Percentiles rank a stretch among this genome's conserved stretches.
Evolutionary conservation across 352 stramenopile genomes (phyloP).

Genomic region (Phytophthora hibernalis): DNA sequence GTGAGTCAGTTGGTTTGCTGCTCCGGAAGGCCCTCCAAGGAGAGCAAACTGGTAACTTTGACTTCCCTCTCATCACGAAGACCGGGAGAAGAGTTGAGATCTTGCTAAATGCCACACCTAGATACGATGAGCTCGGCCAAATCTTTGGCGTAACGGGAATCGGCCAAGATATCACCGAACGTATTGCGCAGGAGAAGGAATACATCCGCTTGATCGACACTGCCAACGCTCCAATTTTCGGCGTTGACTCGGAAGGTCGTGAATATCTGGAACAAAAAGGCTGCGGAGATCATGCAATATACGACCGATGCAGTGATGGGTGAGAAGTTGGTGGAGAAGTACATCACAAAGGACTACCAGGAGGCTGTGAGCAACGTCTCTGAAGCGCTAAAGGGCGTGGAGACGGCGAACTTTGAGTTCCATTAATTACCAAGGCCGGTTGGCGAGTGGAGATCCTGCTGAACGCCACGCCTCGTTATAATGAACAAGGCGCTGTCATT

Average conservation of each 20-base stretch:
- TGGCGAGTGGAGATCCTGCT: conserved; percentile 15
- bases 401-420: conserved; percentile 24
- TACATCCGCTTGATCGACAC: conserved; percentile 50
- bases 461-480: conserved; percentile 15
- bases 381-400: conserved; percentile 21
- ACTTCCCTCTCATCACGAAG: conserved; percentile 62
- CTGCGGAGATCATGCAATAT: conserved; percentile 83
- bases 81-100: conserved; percentile 39
- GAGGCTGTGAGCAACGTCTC: conserved; percentile 41
- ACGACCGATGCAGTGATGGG: conserved; percentile 81
- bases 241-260: conserved; percentile 70
- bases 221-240: conserved; percentile 60
- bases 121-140: conserved; percentile 43
- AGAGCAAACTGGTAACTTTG: conserved; percentile 16
- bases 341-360: conserved; percentile 65
- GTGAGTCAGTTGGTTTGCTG: conserved; percentile 34
- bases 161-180: conserved; percentile 57
- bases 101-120: conserved; percentile 48
- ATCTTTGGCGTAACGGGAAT: conserved; percentile 54
- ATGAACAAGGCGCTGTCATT: conserved; percentile 2
- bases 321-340: conserved; percentile 67
- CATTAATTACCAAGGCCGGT: conserved; percentile 17
- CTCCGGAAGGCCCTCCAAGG: conserved; percentile 35
- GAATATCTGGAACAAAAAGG: conserved; percentile 91
- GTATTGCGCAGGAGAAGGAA: conserved; percentile 65